Evolutionary conservation across 306 rosid genomes (phyloP).

Genomic region (Cucurbita ficifolia): DNA sequence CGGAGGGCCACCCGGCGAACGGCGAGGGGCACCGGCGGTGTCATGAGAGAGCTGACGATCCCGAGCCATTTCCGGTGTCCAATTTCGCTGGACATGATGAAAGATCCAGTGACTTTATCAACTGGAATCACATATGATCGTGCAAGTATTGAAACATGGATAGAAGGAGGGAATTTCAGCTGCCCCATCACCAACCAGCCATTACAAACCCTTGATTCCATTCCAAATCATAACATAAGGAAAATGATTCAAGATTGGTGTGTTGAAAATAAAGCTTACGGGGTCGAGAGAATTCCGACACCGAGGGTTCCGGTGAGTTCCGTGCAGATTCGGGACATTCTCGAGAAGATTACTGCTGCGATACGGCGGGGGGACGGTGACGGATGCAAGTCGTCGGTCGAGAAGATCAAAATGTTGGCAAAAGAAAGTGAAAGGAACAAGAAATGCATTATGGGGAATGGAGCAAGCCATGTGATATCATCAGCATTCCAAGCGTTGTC

Average conservation of each 20-base stretch:
- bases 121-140: slow-evolving; percentile 48
- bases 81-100: slow-evolving; percentile 39
- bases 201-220: slow-evolving; percentile 16
- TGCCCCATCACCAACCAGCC: slow-evolving; percentile 35
- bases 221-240: slow-evolving; percentile 36
- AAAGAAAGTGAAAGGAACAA: slow-evolving; percentile 36
- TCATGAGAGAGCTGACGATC: slow-evolving; percentile 17
- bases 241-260: slow-evolving; percentile 49
- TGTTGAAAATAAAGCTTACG: slow-evolving; percentile 19
- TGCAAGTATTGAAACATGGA: slow-evolving; percentile 34
- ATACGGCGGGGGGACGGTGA: background rate
- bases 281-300: slow-evolving; percentile 37
- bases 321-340: slow-evolving; percentile 7
- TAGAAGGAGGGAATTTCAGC: slow-evolving; percentile 28
- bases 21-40: background rate
- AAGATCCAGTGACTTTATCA: slow-evolving; percentile 39
- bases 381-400: slow-evolving; percentile 11
- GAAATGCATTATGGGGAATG: slow-evolving; percentile 14
- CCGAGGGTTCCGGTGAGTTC: slow-evolving; percentile 24
- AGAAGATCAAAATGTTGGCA: slow-evolving; percentile 12
- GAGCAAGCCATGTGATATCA: slow-evolving; percentile 4
- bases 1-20: slow-evolving; percentile 9
- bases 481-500: slow-evolving; percentile 19
- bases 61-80: slow-evolving; percentile 38
- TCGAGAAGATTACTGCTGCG: slow-evolving; percentile 2